phyloP scores from a whole-genome alignment of 129 eudicot species.

The Pulicaria dysenterica region DNA sequence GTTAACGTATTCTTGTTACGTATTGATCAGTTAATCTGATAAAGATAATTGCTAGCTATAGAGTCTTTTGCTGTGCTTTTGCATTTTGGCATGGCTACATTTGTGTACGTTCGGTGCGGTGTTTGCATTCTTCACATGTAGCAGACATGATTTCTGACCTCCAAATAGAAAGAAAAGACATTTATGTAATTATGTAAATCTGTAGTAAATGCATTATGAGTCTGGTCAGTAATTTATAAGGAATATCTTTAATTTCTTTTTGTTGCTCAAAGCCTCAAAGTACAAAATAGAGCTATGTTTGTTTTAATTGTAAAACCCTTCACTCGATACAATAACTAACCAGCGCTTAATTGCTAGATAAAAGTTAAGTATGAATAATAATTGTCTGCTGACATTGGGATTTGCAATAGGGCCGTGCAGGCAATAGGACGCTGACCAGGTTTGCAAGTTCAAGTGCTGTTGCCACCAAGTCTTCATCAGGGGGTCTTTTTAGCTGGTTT shows the following conservation, averaged over 20 bases:
- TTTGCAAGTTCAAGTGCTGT: conserved; percentile 81
- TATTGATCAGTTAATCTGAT: too few species aligned
- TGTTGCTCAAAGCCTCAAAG: not conserved
- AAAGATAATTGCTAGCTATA: too few species aligned
- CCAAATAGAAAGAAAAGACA: not conserved
- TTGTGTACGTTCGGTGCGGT: not conserved
- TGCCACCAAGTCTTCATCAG: conserved; percentile 68
- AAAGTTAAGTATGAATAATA: conserved; percentile 12
- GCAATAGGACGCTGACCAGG: conserved; percentile 52
- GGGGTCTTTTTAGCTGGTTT: conserved; percentile 75
- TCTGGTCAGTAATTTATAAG: not conserved
- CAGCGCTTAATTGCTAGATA: not conserved
- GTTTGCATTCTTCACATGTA: not conserved
- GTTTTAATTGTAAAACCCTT: not conserved
- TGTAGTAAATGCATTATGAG: not conserved
- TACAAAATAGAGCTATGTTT: not conserved
- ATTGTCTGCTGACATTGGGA: conserved; percentile 17
- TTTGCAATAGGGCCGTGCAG: conserved; percentile 58
- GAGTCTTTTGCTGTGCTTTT: not conserved
- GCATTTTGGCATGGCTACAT: conserved; percentile 8
- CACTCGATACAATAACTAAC: not conserved
- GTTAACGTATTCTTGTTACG: too few species aligned
- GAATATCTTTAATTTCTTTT: not conserved
- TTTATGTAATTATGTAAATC: not conserved
- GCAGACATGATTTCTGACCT: not conserved